Conservation (phyloP, 2,329 filamentous ascomycete genomes). For the Trichophyton mentagrophytes region DNA sequence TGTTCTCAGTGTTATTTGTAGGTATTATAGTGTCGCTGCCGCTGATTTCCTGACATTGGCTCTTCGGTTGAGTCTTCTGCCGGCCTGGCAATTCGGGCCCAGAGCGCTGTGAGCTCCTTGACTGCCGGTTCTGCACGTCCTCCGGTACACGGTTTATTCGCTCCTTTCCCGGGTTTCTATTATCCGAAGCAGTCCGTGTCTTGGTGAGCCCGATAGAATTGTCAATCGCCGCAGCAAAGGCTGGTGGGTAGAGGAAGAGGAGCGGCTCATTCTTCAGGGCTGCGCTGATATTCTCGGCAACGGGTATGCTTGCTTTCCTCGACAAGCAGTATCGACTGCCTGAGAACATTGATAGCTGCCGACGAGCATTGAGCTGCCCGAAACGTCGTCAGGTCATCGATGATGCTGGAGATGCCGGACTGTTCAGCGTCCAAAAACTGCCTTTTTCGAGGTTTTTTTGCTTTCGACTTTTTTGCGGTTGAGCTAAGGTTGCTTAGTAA, state of each 20-base stretch:
- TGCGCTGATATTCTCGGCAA: conserved; percentile 24
- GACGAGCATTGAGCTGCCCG: neutral
- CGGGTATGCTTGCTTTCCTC: conserved; percentile 26
- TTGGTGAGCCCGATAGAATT: neutral
- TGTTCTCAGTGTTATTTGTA: neutral
- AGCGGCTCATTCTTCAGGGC: conserved; percentile 30
- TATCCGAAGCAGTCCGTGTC: neutral
- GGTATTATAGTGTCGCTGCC: neutral
- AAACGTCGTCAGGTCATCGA: neutral
- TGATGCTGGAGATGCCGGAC: neutral
- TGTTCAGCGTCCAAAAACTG: conserved; percentile 2
- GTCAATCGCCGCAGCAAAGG: conserved; percentile 21
- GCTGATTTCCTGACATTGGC: neutral
- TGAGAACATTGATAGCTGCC: conserved; percentile 29
- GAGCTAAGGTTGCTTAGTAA: neutral
- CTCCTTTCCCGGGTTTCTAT: conserved; percentile 7
- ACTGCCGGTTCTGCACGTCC: neutral
- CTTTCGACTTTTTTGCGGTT: neutral
- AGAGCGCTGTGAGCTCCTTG: neutral
- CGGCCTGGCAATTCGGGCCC: neutral
- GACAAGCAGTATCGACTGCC: conserved; percentile 30
- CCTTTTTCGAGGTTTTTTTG: neutral
- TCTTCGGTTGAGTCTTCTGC: neutral
- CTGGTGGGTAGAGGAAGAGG: conserved; percentile 35
- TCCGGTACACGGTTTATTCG: neutral